Base-by-base conservation (phyloP, 75 land plant species). In the Sequoia sempervirens region DNA sequence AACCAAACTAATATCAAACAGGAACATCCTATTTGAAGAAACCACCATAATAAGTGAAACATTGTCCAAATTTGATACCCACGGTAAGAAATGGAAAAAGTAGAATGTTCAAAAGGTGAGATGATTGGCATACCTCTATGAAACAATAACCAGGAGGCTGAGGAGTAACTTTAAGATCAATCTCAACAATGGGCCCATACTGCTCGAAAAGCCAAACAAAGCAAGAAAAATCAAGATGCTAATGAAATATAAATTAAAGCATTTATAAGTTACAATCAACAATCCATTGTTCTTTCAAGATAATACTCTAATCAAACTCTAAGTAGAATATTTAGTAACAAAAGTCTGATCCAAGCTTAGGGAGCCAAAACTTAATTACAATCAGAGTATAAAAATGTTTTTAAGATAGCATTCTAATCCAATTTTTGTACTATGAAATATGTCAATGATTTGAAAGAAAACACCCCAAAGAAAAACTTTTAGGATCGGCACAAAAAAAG, bases 111-210 rank as follows among this genome's bases (percentile, higher is more conserved):
- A 69, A 69, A 70, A 69, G n/a, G 11, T 30, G 73, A 70, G 75
- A 32, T 13, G 17, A 69, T 32, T 41, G 38, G 13, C 74, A 30
- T 64, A 85, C 86, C 94, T 94, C 96, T 79, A 94, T 88, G 83
- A 94, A 94, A 75, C 95, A 94, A 86, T 94, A 94, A 54, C 96
- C 93, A 78, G 96, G 95, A 54, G 96, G 95, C 80, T 93, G 88
- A 58, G 94, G 96, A 38, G 95, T 94, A n/a, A 93, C 40, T 83
- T 94, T 94, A 87, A 94, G 74, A 84, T 93, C 96, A 91, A 93
- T 91, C 69, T 93, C 91, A 34, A 92, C 90, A 78, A 94, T 89
- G 14, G 85, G 92, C 37, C 96, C 96, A 91, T 91, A 94, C 87
- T 86, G 87, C 84, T 38, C 53, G 80, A 85, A 58, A 84, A 50